Percentiles rank a stretch among this genome's conserved stretches.
Conservation (phyloP, 306 rosid genomes). For the Vigna mungo region DNA sequence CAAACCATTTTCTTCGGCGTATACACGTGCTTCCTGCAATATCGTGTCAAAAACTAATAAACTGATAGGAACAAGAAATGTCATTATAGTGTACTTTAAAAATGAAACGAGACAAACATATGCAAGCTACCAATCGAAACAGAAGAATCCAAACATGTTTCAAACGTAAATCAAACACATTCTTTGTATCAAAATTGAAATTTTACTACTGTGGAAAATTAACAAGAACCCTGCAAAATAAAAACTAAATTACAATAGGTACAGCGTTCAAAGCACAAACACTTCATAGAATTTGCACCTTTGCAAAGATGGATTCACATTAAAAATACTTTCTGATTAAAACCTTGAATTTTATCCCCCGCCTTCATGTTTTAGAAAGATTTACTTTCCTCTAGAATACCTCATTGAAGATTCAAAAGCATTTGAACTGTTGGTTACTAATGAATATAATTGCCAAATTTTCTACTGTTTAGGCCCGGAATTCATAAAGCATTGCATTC, state of each 20-base stretch:
- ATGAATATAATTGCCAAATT: not conserved
- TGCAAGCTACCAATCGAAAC: constrained; percentile 4
- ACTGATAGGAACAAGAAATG: constrained; percentile 1
- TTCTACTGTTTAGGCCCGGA: constrained; percentile 19
- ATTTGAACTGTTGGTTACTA: constrained; percentile 1
- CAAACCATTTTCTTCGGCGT: constrained; percentile 70
- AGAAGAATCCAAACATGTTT: constrained; percentile 28
- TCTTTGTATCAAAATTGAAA: constrained; percentile 12
- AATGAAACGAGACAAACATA: constrained; percentile 21
- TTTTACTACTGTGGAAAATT: not conserved
- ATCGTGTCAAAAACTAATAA: constrained; percentile 34
- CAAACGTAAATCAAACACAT: constrained; percentile 15
- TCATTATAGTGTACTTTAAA: not conserved
- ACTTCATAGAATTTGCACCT: constrained; percentile 20
- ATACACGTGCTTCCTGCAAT: constrained; percentile 62
- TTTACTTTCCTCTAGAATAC: not conserved
- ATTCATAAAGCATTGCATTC: not conserved
- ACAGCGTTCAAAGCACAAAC: constrained; percentile 15
- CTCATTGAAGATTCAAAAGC: constrained; percentile 8
- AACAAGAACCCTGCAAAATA: constrained; percentile 7
- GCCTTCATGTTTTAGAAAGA: not conserved
- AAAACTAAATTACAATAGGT: constrained; percentile 14
- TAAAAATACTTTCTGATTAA: not conserved
- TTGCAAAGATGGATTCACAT: constrained; percentile 11
- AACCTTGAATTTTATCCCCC: constrained; percentile 4